phyloP scores from a whole-genome alignment of 176 grass and related monocot genomes.

The Oryza rufipogon region DNA sequence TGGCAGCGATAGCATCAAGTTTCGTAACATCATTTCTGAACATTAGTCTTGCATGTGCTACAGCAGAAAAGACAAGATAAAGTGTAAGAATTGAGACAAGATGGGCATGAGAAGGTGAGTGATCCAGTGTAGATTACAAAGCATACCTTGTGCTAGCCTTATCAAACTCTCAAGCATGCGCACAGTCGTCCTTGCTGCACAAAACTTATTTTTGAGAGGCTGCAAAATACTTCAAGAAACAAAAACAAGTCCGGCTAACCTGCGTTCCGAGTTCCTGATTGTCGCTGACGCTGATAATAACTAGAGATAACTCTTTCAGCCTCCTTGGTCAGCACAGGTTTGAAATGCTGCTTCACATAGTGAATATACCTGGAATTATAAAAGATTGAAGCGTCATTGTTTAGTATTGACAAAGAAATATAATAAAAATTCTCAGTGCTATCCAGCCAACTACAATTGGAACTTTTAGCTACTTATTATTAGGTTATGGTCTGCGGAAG shows the following conservation, averaged over 20 bases:
- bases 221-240: conserved; percentile 14
- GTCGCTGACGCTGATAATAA: conserved; percentile 90
- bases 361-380: conserved; percentile 77
- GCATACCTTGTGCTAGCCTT: conserved; percentile 85
- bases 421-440: background rate
- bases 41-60: conserved; percentile 96
- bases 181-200: conserved; percentile 88
- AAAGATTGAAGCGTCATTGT: background rate
- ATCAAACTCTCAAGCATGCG: conserved; percentile 98
- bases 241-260: conserved; percentile 41
- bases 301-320: conserved; percentile 79
- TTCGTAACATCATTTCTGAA: conserved; percentile 77
- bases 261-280: conserved; percentile 82
- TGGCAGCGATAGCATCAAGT: conserved; percentile 80
- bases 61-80: conserved; percentile 26
- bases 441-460: background rate
- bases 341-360: conserved; percentile 76
- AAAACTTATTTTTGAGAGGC: conserved; percentile 21
- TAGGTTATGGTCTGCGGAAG: background rate
- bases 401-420: conserved; percentile 8
- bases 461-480: conserved; percentile 15
- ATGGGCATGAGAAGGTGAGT: background rate
- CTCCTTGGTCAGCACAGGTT: conserved; percentile 81
- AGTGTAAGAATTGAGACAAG: conserved; percentile 17
- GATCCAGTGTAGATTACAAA: background rate